Conservation (phyloP, 2,329 filamentous ascomycete genomes). For the Raffaelea deltoideospora region DNA sequence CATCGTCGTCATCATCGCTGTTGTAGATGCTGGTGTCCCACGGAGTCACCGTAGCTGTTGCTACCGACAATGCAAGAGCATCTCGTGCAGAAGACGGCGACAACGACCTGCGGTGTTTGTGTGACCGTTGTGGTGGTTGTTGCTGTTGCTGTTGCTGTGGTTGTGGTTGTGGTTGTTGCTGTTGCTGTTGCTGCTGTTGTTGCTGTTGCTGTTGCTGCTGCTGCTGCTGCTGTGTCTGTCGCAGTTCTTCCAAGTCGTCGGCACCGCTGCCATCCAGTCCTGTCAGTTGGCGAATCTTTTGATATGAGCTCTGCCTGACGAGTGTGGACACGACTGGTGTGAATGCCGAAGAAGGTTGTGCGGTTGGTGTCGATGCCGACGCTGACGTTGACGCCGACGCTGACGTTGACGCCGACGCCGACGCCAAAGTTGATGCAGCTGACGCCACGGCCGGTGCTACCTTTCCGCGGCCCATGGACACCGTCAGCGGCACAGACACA, state of each 20-base stretch:
- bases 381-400: not conserved
- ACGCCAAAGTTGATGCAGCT: too few relatives aligned
- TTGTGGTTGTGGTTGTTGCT: not conserved
- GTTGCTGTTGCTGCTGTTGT: not conserved
- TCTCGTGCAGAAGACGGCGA: too few relatives aligned
- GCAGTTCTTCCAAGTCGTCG: not conserved
- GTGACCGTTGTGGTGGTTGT: not conserved
- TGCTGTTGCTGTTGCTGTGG: not conserved
- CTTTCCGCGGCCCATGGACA: too few relatives aligned
- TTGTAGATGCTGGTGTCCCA: slow-evolving; percentile 8
- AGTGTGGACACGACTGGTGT: too few relatives aligned
- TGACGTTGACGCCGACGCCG: too few relatives aligned
- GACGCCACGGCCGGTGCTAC: too few relatives aligned
- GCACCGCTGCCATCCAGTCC: slow-evolving; percentile 19
- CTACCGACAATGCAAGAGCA: not conserved
- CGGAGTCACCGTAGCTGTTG: not conserved
- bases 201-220: not conserved
- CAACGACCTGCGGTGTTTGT: slow-evolving; percentile 3
- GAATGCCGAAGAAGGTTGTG: too few relatives aligned
- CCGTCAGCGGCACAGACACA: too few relatives aligned
- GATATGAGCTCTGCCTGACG: slow-evolving; percentile 18
- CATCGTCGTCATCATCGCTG: slow-evolving; percentile 6
- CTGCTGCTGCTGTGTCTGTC: too few relatives aligned
- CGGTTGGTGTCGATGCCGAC: slow-evolving; percentile 1
- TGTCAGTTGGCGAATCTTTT: slow-evolving; percentile 26